Evolutionary conservation across 345 rosid genomes (phyloP).

Genomic region (Bruguiera sexangula): DNA sequence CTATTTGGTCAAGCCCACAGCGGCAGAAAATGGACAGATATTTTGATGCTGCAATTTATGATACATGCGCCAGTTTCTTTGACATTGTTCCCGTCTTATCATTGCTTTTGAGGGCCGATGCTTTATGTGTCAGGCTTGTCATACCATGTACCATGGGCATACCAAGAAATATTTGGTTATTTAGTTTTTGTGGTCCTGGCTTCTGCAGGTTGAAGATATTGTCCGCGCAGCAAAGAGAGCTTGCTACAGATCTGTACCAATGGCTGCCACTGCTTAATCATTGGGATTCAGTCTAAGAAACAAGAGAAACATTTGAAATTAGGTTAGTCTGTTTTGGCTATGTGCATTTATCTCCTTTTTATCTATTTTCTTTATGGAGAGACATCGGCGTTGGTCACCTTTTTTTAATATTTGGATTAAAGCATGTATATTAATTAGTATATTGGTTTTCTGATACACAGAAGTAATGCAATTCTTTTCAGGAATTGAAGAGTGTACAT

Average conservation of each 20-base stretch:
- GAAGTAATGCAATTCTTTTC: not conserved
- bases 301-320: not conserved
- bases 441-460: not conserved
- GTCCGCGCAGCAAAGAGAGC: slow-evolving; percentile 63
- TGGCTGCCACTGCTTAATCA: slow-evolving; percentile 17
- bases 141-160: not conserved
- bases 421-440: too few relatives aligned
- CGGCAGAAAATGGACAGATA: not conserved
- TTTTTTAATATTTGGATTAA: not conserved
- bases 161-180: too few relatives aligned
- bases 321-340: slow-evolving; percentile 9
- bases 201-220: slow-evolving; percentile 54
- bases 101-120: slow-evolving; percentile 41
- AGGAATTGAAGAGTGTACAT: slow-evolving; percentile 14
- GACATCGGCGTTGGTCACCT: not conserved
- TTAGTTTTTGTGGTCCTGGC: slow-evolving; percentile 17
- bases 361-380: too few relatives aligned
- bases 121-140: slow-evolving; percentile 24
- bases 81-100: not conserved
- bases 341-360: not conserved
- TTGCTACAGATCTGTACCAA: slow-evolving; percentile 46
- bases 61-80: too few relatives aligned
- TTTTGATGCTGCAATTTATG: not conserved
- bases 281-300: not conserved
- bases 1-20: too few relatives aligned